These are phyloP conservation scores for Chalara sp. DNA, from an alignment of 2,329 filamentous ascomycete species.

Conservation along the genomic window DNA sequence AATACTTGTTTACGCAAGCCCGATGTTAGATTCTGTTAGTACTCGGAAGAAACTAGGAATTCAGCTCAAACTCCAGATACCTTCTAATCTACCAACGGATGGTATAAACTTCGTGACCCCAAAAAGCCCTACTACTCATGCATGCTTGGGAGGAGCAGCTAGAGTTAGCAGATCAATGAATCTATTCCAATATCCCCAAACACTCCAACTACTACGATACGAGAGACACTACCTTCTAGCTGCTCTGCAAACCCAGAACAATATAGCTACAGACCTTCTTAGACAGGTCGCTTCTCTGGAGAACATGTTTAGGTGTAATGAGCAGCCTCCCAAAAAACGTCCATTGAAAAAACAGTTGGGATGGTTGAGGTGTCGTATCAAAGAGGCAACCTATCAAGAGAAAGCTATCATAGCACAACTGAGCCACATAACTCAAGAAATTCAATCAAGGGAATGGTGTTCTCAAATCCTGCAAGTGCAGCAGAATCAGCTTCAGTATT, in stretches of 20 bases:
- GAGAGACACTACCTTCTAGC: slow-evolving; percentile 41
- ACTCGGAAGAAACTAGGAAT: too few relatives aligned
- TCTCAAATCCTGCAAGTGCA: slow-evolving; percentile 1
- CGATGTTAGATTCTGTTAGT: too few relatives aligned
- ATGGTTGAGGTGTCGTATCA: slow-evolving; percentile 36
- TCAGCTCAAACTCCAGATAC: too few relatives aligned
- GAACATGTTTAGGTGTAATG: slow-evolving; percentile 16
- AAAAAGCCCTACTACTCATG: too few relatives aligned
- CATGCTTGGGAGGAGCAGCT: too few relatives aligned
- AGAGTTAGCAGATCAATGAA: too few relatives aligned
- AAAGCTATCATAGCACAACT: slow-evolving; percentile 37
- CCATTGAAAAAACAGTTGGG: slow-evolving; percentile 32
- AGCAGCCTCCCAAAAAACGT: not conserved
- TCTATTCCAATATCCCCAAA: too few relatives aligned
- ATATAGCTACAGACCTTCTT: slow-evolving; percentile 32
- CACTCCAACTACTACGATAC: slow-evolving; percentile 34
- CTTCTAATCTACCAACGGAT: too few relatives aligned
- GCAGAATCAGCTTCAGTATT: not conserved
- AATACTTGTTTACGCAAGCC: too few relatives aligned
- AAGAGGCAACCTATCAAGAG: slow-evolving; percentile 40
- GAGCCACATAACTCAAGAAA: slow-evolving; percentile 43
- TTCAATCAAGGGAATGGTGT: slow-evolving; percentile 36
- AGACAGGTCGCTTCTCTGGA: slow-evolving; percentile 33
- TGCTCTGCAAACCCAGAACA: slow-evolving; percentile 35
- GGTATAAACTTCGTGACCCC: too few relatives aligned